phyloP scores from a whole-genome alignment of 148 eudicot species.

The Agrostemma githago region DNA sequence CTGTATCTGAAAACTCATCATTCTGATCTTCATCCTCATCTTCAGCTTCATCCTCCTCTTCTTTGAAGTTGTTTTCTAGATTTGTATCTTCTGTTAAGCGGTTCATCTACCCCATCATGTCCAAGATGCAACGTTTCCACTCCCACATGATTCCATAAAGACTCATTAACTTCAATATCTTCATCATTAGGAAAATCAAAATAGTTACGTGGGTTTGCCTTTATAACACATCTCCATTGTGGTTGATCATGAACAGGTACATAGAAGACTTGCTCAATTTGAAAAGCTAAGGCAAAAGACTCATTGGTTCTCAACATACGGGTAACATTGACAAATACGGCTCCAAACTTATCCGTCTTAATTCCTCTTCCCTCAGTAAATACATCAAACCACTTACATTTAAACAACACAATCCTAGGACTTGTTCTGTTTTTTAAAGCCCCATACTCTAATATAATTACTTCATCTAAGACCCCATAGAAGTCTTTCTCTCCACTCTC shows the following conservation, averaged over 20 bases:
- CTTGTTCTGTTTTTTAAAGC: background rate
- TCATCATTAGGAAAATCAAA: background rate
- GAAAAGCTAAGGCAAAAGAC: background rate
- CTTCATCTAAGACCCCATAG: background rate
- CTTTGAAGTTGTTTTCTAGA: too few relatives aligned
- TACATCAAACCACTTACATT: conserved; percentile 1
- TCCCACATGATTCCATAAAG: too few relatives aligned
- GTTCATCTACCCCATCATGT: too few relatives aligned
- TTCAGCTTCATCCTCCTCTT: too few relatives aligned
- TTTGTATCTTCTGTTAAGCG: too few relatives aligned
- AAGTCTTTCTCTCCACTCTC: conserved; percentile 8
- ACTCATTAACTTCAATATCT: background rate
- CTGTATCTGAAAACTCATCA: too few relatives aligned
- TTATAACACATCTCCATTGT: conserved; percentile 8
- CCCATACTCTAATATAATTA: background rate
- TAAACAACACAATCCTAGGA: background rate
- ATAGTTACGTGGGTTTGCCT: background rate
- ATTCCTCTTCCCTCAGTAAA: conserved; percentile 6
- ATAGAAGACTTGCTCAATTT: background rate
- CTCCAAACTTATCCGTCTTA: conserved; percentile 10
- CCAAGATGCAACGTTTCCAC: too few relatives aligned
- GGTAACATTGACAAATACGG: background rate
- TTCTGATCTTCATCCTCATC: too few relatives aligned
- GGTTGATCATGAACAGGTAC: background rate
- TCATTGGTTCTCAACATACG: conserved; percentile 10